Conservation (phyloP, 257 asterid genomes). For the Parsonsia alboflavescens region DNA sequence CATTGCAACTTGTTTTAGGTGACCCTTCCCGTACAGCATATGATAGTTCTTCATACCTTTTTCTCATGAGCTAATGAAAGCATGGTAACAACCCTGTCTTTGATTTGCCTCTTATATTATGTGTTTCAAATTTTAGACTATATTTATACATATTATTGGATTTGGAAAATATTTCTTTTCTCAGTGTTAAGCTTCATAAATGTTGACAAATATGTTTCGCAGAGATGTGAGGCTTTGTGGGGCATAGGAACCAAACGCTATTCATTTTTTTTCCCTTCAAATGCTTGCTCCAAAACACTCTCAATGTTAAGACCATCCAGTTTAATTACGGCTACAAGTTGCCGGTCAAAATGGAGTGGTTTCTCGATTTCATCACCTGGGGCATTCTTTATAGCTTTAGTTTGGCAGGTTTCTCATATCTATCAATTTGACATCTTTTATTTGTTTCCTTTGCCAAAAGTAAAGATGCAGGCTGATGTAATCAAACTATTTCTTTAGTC, state of each 20-base stretch:
- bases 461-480: neutral
- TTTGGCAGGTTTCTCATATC: neutral
- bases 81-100: neutral
- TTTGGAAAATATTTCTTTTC: too few species aligned
- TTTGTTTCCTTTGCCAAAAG: neutral
- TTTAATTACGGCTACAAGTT: neutral
- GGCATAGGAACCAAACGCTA: neutral
- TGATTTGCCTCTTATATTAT: neutral
- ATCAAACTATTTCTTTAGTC: neutral
- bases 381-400: neutral
- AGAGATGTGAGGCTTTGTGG: neutral
- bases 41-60: neutral
- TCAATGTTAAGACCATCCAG: neutral
- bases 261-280: neutral
- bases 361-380: neutral
- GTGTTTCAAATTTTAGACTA: neutral
- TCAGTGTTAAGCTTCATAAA: neutral
- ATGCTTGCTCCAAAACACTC: neutral
- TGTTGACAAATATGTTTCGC: neutral
- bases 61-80: too few species aligned
- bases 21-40: neutral
- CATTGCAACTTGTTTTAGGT: neutral
- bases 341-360: neutral
- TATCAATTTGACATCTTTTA: neutral
- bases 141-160: too few species aligned